Base-by-base conservation (phyloP, 331 rosid genomes). In the Saraca asoca region DNA sequence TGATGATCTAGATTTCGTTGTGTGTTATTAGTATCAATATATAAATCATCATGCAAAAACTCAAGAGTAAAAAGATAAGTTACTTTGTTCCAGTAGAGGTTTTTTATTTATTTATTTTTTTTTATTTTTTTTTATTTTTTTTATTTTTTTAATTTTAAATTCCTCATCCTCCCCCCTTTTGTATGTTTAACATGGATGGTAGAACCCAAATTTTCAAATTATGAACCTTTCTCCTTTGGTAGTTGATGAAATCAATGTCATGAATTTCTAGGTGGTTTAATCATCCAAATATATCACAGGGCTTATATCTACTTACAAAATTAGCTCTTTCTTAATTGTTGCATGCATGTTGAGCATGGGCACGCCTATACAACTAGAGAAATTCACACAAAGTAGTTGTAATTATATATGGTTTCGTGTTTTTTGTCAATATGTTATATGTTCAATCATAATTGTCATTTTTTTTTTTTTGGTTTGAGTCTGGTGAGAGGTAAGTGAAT, bases 1-100 rank as follows among this genome's bases (percentile, higher is more conserved):
- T 59, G 71, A 57, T 72, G 62, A 72, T 68, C 58, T 58, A 68
- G 62, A 68, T 76, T n/a, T n/a, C n/a, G 4, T 24, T 24, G 31
- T 24, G 31, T 24, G 31, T 24, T 24, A 3, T 24, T 24, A 24
- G 31, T 24, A 24, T 24, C 31, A 24, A 24, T 72, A 45, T 69
- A 46, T 24, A 69, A 63, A 39, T 56, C 31, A 63, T 24, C 31
- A 24, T 24, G 1, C 31, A 24, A 1, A 24, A 24, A 24, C 31
- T 24, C 31, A 1, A n/a, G 2, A 24, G 31, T 24, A 24, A 24
- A 24, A 1, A 24, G 31, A 1, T 57, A 24, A 44, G 60, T 24
- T 58, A 41, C 62, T 59, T 71, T 61, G 52, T 58, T 71, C 35
- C 53, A 35, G 16, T 6, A 37, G 41, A 51, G 66, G 34, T 74